These are phyloP conservation scores for Trebouxia sp. DNA, from an alignment of 139 green algal species.

Conservation along the genomic window DNA sequence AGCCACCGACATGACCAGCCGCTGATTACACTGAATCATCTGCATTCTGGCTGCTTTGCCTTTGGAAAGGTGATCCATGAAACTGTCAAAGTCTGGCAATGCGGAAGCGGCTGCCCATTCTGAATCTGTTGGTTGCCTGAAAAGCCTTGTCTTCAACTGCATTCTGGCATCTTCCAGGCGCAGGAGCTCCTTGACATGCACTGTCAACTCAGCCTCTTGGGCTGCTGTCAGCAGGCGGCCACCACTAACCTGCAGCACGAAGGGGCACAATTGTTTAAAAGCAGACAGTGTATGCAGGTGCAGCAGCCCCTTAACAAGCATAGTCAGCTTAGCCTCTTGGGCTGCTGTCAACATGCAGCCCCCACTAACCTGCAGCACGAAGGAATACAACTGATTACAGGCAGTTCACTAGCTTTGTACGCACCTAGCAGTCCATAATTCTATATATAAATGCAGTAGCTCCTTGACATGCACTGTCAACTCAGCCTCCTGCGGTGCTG, in stretches of 20 bases:
- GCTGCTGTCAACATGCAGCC: constrained; percentile 63
- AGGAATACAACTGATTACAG: too few relatives aligned
- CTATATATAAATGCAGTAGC: constrained; percentile 40
- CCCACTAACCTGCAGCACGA: constrained; percentile 27
- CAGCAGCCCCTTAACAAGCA: constrained; percentile 66
- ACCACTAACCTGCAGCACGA: constrained; percentile 27
- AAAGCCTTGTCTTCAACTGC: constrained; percentile 45
- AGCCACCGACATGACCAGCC: constrained; percentile 91
- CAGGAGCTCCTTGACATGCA: constrained; percentile 71
- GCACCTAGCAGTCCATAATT: too few relatives aligned
- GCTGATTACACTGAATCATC: constrained; percentile 93
- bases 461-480: constrained; percentile 76
- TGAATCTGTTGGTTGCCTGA: constrained; percentile 41
- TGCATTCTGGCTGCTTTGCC: constrained; percentile 68
- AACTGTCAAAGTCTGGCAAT: neutral
- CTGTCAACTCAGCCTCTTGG: constrained; percentile 78
- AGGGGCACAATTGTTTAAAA: too few relatives aligned
- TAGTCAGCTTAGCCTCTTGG: constrained; percentile 78
- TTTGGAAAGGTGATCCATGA: neutral
- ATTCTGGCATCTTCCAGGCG: constrained; percentile 57
- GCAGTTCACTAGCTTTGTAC: too few relatives aligned
- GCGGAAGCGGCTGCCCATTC: constrained; percentile 29
- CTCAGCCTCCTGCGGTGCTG: constrained; percentile 73
- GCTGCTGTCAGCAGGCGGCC: constrained; percentile 63
- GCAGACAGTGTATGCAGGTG: neutral